Conservation (phyloP, 495 filamentous ascomycete species). For the Aspergillus campestris region DNA sequence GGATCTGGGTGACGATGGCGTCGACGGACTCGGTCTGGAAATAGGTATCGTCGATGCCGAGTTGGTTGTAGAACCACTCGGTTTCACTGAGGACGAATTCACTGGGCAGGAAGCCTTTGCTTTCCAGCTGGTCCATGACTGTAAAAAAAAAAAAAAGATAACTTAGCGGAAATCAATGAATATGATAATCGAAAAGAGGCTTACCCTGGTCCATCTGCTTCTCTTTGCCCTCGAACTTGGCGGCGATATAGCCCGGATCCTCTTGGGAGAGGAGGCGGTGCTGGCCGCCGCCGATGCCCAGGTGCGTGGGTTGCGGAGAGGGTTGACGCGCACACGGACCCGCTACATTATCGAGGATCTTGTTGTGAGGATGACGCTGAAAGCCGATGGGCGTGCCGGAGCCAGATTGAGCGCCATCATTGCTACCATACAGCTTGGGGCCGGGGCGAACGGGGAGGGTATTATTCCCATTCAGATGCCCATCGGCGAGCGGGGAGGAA, state of each 20-base stretch:
- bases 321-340: conserved; percentile 55
- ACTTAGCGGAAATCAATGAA: neutral
- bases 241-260: conserved; percentile 91
- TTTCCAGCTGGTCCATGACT: conserved; percentile 69
- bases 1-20: conserved; percentile 86
- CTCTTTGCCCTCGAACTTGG: conserved; percentile 88
- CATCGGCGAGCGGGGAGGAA: conserved; percentile 22
- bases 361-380: conserved; percentile 48
- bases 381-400: conserved; percentile 40
- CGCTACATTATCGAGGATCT: conserved; percentile 54
- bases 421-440: conserved; percentile 30
- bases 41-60: conserved; percentile 98
- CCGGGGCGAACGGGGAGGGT: conserved; percentile 24
- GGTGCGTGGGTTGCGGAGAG: conserved; percentile 85
- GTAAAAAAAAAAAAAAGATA: neutral
- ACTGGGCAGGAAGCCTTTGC: conserved; percentile 77
- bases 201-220: conserved; percentile 86
- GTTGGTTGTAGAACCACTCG: conserved; percentile 92
- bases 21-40: conserved; percentile 87
- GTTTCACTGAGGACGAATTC: conserved; percentile 79
- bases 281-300: conserved; percentile 56
- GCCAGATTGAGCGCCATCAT: conserved; percentile 31
- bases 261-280: conserved; percentile 70
- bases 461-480: conserved; percentile 21
- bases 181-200: conserved; percentile 11